A percentile compares a stretch with the other conserved stretches of the same genome.
phyloP scores from a whole-genome alignment of 441 rosid genomes.

The Biscutella laevigata region DNA sequence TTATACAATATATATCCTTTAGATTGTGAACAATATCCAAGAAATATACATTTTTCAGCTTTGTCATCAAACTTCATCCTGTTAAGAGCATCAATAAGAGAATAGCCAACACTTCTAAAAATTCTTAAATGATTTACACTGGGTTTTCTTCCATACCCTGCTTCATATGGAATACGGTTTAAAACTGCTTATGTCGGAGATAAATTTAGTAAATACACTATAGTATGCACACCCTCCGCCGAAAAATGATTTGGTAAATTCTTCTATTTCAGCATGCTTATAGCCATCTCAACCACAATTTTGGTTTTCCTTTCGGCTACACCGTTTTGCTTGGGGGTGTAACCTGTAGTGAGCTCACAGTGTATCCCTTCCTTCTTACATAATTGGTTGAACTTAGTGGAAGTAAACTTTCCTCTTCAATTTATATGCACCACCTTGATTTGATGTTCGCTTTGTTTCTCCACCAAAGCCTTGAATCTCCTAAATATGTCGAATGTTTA shows the following conservation, averaged over 20 bases:
- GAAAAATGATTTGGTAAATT: neutral
- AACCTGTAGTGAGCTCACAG: neutral
- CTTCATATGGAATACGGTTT: neutral
- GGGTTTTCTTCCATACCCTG: neutral
- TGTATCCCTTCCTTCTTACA: neutral
- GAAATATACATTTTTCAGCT: neutral
- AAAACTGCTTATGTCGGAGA: neutral
- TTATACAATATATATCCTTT: neutral
- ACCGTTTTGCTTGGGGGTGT: neutral
- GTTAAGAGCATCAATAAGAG: neutral
- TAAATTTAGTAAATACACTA: neutral
- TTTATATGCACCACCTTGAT: neutral
- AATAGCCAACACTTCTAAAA: conserved; percentile 1
- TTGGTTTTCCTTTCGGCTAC: neutral
- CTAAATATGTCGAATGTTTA: neutral
- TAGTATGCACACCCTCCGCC: neutral
- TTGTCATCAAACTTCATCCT: neutral
- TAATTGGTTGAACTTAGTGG: neutral
- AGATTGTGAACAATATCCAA: neutral
- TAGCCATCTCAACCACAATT: neutral
- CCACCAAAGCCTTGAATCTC: neutral
- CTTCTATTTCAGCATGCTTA: neutral
- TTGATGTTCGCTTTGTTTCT: neutral
- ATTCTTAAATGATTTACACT: neutral
- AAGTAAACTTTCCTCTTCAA: neutral